Conservation (phyloP, 129 eudicot species). For the Pittosporum tobira region DNA sequence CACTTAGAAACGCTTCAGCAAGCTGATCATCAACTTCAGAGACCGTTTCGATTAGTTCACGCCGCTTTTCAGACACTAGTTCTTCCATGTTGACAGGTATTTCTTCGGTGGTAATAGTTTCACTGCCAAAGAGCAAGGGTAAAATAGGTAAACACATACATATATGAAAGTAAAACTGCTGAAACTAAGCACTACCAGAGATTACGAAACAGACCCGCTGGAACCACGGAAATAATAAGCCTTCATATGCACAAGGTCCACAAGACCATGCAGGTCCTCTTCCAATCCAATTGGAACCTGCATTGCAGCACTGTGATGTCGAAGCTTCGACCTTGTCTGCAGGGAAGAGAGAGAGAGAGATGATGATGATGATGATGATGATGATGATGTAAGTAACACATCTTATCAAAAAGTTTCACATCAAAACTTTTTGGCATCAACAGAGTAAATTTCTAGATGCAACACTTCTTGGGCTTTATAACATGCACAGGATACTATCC, state of each 20-base stretch:
- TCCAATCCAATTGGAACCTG: slow-evolving; percentile 97
- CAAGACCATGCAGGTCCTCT: slow-evolving; percentile 85
- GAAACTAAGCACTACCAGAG: slow-evolving; percentile 1
- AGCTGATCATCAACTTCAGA: slow-evolving; percentile 97
- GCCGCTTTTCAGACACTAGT: slow-evolving; percentile 66
- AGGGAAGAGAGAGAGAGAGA: slow-evolving; percentile 3
- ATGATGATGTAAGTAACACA: too few species aligned
- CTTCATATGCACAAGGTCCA: slow-evolving; percentile 81
- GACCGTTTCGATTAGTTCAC: slow-evolving; percentile 75
- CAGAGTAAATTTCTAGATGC: not conserved
- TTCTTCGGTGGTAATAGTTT: slow-evolving; percentile 63
- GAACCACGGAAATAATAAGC: slow-evolving; percentile 87
- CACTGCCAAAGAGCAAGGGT: slow-evolving; percentile 35
- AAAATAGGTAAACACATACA: slow-evolving; percentile 1
- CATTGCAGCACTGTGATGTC: slow-evolving; percentile 96
- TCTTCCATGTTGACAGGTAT: slow-evolving; percentile 67
- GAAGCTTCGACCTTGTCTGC: slow-evolving; percentile 86
- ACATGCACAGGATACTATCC: not conserved
- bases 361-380: too few species aligned
- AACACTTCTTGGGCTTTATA: not conserved
- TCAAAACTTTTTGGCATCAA: not conserved
- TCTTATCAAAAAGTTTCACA: not conserved
- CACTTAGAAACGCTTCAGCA: slow-evolving; percentile 79
- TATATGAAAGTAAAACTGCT: not conserved
- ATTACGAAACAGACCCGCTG: slow-evolving; percentile 60